Base-by-base conservation (phyloP, 208 protist species). In the Trypanosoma vivax region DNA sequence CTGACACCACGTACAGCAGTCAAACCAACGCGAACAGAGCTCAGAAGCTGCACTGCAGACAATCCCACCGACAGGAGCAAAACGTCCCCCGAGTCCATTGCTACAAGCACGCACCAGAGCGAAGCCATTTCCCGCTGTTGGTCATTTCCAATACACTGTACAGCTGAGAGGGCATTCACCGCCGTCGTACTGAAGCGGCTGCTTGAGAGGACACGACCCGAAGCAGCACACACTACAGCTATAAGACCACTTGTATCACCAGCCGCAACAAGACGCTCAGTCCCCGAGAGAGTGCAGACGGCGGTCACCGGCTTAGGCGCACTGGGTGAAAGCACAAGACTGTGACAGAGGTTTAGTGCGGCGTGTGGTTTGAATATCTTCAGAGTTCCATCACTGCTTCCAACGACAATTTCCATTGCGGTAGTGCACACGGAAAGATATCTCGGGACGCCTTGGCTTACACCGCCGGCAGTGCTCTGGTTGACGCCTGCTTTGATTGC, bases 231-330 rank as follows among this genome's bases (percentile, higher is more conserved):
- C 13, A 77, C 43, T 2, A 79, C 62, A 37, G 61, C 65, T 10
- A 91, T 52, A 10, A 63, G 0, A 1, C 83, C 79, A 51, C 75
- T 84, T 2, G 83, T 85, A 52, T 91, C 83, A 16, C 79, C 83
- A 0, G 73, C 66, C 11, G 81, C 33, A 1, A 81, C 34, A 28
- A 75, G 50, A 10, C 25, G 43, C 5, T 38, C 39, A 9, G 18
- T 49, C n/a, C 25, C 27, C 13, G 29, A 35, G 7, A 69, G 19
- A 6, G 33, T 50, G 3, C 13, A 43, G 0, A 78, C 42, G n/a
- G 72, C 54, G n/a, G 77, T 60, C 40, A 90, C 48, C 0, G 83
- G 78, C 48, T 76, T 78, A n/a, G 72, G 40, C 11, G 11, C 30
- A 3, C n/a, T 3, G 23, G 34, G 6, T 24, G 18, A n/a, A 1